A percentile compares a stretch with the other conserved stretches of the same genome.
phyloP scores from a whole-genome alignment of 257 asterid genomes.

The Cinchona pubescens region DNA sequence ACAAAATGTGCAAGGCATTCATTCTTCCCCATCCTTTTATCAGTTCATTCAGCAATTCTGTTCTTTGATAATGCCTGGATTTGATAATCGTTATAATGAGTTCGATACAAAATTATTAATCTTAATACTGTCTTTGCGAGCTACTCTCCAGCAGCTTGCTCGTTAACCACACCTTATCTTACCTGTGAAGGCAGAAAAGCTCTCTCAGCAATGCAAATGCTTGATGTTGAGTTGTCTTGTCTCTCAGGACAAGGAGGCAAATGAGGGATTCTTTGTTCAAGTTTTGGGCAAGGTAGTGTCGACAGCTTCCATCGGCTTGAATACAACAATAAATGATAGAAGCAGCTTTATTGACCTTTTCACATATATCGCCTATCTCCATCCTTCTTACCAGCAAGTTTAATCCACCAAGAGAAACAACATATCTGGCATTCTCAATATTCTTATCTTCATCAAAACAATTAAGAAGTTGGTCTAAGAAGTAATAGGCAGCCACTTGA shows the following conservation, averaged over 20 bases:
- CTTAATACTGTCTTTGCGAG: no score
- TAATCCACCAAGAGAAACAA: constrained; percentile 65
- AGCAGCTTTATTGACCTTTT: constrained; percentile 53
- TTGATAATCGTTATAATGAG: constrained; percentile 1
- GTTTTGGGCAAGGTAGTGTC: constrained; percentile 59
- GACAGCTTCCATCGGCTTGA: constrained; percentile 65
- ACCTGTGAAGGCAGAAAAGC: constrained; percentile 75
- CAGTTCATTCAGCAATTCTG: constrained; percentile 42
- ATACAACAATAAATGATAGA: constrained; percentile 49
- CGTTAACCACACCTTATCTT: no score
- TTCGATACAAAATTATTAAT: neutral
- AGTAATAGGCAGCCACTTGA: constrained; percentile 66
- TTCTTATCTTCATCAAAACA: constrained; percentile 61
- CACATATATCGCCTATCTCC: constrained; percentile 50
- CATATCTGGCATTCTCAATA: constrained; percentile 56
- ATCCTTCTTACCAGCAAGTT: constrained; percentile 55
- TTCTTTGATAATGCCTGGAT: constrained; percentile 49
- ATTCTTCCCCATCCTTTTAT: constrained; percentile 55
- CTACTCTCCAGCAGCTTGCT: no score
- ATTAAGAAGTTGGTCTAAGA: constrained; percentile 53
- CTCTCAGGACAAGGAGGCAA: constrained; percentile 38
- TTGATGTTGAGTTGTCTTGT: constrained; percentile 28
- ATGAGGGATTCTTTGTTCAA: constrained; percentile 44
- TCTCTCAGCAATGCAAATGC: constrained; percentile 56
- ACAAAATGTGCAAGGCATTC: constrained; percentile 54